Evolutionary conservation across 2,329 filamentous ascomycete species (phyloP).

Genomic region (Aspergillus calidoustus): DNA sequence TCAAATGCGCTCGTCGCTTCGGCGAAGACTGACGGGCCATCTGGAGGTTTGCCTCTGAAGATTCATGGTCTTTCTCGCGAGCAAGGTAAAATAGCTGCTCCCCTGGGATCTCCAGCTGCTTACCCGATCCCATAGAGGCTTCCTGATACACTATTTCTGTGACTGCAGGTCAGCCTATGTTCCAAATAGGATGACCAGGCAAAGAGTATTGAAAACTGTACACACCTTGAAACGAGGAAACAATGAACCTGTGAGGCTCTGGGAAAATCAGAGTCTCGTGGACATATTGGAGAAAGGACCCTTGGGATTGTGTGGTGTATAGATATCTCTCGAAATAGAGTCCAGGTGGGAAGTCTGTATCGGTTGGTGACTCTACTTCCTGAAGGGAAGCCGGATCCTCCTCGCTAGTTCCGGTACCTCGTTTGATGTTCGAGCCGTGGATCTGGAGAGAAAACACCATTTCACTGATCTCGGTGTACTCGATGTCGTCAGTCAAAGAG

Average conservation of each 20-base stretch:
- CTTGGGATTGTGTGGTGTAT: constrained; percentile 1
- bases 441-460: neutral
- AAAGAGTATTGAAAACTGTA: neutral
- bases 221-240: constrained; percentile 8
- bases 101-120: constrained; percentile 3
- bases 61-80: constrained; percentile 3
- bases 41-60: constrained; percentile 12
- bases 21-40: neutral
- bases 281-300: constrained; percentile 2
- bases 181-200: neutral
- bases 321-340: constrained; percentile 10
- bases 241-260: neutral
- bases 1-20: constrained; percentile 10
- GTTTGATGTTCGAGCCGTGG: neutral
- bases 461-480: neutral
- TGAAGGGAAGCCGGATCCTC: neutral
- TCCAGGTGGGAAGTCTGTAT: neutral
- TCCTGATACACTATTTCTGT: constrained; percentile 8
- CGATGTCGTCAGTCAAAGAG: neutral
- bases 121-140: neutral
- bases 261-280: constrained; percentile 7
- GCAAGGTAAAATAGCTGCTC: constrained; percentile 13
- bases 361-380: neutral
- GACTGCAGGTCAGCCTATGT: constrained; percentile 1
- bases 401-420: neutral